Conservation (phyloP, 2,329 filamentous ascomycete genomes). For the Zasmidium citrigriseum region DNA sequence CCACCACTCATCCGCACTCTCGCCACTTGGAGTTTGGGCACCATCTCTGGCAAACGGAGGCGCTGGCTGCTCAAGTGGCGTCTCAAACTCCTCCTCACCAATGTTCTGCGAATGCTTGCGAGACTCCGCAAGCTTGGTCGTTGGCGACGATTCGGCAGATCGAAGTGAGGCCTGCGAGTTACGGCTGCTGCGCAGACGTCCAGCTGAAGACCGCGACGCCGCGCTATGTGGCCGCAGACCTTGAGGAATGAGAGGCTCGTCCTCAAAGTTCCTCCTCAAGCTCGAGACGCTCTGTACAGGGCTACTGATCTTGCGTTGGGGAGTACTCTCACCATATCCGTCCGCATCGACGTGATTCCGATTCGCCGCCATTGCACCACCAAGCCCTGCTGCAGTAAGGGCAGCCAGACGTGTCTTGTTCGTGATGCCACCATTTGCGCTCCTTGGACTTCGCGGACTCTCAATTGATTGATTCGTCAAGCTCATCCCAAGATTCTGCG, state of each 20-base stretch:
- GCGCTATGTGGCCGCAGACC: slow-evolving; percentile 35
- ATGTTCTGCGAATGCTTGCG: slow-evolving; percentile 54
- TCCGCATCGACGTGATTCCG: slow-evolving; percentile 53
- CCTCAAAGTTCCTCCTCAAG: slow-evolving; percentile 56
- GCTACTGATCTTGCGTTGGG: slow-evolving; percentile 50
- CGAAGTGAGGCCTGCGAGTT: slow-evolving; percentile 60
- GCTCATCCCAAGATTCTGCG: slow-evolving; percentile 64
- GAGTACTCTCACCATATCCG: slow-evolving; percentile 29
- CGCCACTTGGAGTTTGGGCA: slow-evolving; percentile 30
- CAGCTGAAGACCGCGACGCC: slow-evolving; percentile 58
- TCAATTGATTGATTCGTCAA: slow-evolving; percentile 61
- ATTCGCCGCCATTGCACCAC: slow-evolving; percentile 58
- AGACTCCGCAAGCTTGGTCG: slow-evolving; percentile 55
- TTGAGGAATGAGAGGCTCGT: slow-evolving; percentile 40
- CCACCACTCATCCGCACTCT: slow-evolving; percentile 52
- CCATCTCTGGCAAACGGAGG: slow-evolving; percentile 51
- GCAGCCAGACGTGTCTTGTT: slow-evolving; percentile 40
- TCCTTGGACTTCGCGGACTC: slow-evolving; percentile 22
- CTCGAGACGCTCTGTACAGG: slow-evolving; percentile 92
- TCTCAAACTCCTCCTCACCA: slow-evolving; percentile 42
- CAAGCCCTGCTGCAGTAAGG: slow-evolving; percentile 43
- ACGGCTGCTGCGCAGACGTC: slow-evolving; percentile 56
- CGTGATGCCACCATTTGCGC: slow-evolving; percentile 39
- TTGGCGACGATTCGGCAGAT: slow-evolving; percentile 59
- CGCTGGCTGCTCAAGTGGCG: slow-evolving; percentile 38